Evolutionary conservation across 2,329 filamentous ascomycete genomes (phyloP), one percentile per base, ranked within the genome.

Genomic region (Ophiostoma ulmi): DNA sequence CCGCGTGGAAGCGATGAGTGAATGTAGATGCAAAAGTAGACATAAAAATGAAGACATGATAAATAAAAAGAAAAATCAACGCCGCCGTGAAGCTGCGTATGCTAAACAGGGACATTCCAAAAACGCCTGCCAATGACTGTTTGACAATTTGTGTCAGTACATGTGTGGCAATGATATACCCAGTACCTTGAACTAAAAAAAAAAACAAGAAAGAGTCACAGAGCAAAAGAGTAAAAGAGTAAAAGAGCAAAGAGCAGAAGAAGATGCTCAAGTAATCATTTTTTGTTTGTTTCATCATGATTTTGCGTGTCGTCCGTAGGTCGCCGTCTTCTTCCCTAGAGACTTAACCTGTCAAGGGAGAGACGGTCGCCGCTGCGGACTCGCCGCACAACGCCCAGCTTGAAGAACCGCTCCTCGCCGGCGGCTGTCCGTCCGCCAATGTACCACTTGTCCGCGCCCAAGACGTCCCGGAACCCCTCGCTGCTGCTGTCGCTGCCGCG

Each of bases 331-430:
- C 17, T 20, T 26, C 58, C 20, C 7, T 36, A 68, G 80, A 94
- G 82, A 77, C 91, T 93, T 78, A 94, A 79, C 70, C 90, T 85
- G 80, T 94, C 91, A 71, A 93, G 80, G 75, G 91, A 93, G 75
- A 93, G 79, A 61, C 91, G 85, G 77, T 93, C 91, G 70, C 90
- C 88, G 78, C 91, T 94, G 76, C 88, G 83, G 71, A 91, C 88
- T 70, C 90, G 82, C 77, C 88, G 86, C 67, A 94, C 88, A 74
- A 94, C 91, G 63, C 90, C 91, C 64, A 94, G 81, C 81, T 92
- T 92, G 79, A 93, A 94, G 80, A 92, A 93, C 76, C 87, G 87
- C 78, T 94, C 91, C 76, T 94, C 91, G n/a, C 91, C 91, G 1
- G 81, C 85, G 0, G 91, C 90, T 38, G 91, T 93, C 76, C 90